Evolutionary conservation across 768 basidiomycete species (phyloP).

Genomic region (Mycena belliarum): DNA sequence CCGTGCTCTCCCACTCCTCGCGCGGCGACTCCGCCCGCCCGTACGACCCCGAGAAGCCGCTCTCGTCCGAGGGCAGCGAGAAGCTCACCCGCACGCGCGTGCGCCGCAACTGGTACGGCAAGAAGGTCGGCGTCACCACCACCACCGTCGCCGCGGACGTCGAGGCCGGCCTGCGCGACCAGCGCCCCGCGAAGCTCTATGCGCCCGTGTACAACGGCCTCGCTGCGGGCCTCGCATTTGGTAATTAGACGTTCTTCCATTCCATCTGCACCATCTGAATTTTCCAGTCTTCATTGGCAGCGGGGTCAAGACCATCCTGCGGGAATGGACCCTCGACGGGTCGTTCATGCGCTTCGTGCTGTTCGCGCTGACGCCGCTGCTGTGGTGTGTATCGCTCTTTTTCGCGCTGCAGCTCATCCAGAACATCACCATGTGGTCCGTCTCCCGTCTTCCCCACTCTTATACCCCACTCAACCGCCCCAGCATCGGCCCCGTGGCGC

Average conservation of each 20-base stretch:
- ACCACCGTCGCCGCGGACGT: slow-evolving; percentile 28
- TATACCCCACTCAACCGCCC: slow-evolving; percentile 41
- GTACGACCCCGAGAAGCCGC: slow-evolving; percentile 34
- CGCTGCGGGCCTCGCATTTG: slow-evolving; percentile 56
- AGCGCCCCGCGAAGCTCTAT: slow-evolving; percentile 44
- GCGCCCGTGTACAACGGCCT: slow-evolving; percentile 72
- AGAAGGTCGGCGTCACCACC: slow-evolving; percentile 43
- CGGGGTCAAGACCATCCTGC: slow-evolving; percentile 58
- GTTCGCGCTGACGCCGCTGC: slow-evolving; percentile 56
- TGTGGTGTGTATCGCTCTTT: slow-evolving; percentile 80
- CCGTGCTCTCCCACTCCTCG: slow-evolving; percentile 29
- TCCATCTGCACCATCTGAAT: not conserved
- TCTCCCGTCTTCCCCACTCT: slow-evolving; percentile 26
- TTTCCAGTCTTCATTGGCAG: slow-evolving; percentile 64
- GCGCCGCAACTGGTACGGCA: slow-evolving; percentile 64
- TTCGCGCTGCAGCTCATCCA: slow-evolving; percentile 73
- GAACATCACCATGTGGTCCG: slow-evolving; percentile 67
- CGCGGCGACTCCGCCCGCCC: slow-evolving; percentile 19
- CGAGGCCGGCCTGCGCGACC: slow-evolving; percentile 25
- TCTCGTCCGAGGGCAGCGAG: not conserved
- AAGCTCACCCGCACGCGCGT: slow-evolving; percentile 28
- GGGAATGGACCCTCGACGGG: slow-evolving; percentile 69
- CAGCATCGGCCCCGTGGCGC: slow-evolving; percentile 74
- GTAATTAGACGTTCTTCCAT: slow-evolving; percentile 36
- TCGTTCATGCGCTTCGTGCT: slow-evolving; percentile 63